These are phyloP conservation scores for Digitaria exilis DNA, from an alignment of 202 grass and related monocot species.

Conservation along the genomic window DNA sequence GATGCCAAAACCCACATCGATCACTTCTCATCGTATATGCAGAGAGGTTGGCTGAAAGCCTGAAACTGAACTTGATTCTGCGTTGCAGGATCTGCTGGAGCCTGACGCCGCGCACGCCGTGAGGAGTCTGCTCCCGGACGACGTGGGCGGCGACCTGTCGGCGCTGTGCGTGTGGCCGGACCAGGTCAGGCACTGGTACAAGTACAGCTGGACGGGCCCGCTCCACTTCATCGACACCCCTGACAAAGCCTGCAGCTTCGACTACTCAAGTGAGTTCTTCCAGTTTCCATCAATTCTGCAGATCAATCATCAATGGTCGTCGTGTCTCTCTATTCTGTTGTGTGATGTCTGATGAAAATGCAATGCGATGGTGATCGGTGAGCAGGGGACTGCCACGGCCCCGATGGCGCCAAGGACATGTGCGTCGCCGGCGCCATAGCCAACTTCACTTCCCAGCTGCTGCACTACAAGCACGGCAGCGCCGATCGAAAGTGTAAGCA, in stretches of 20 bases:
- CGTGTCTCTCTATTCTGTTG: background rate
- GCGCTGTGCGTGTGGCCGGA: conserved; percentile 82
- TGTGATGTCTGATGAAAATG: background rate
- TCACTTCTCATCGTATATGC: background rate
- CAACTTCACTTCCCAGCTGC: conserved; percentile 83
- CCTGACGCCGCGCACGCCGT: conserved; percentile 66
- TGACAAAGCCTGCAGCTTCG: conserved; percentile 80
- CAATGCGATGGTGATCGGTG: background rate
- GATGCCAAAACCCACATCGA: too few species aligned
- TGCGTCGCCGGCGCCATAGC: conserved; percentile 81
- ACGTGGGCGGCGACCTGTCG: conserved; percentile 73
- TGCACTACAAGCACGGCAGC: conserved; percentile 78
- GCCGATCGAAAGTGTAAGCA: conserved; percentile 71
- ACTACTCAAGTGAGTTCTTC: conserved; percentile 60
- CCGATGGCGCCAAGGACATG: conserved; percentile 59
- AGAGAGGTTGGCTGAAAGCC: background rate
- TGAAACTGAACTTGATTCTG: too few species aligned
- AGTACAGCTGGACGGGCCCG: conserved; percentile 66
- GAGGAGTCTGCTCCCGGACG: conserved; percentile 69
- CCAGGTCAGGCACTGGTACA: conserved; percentile 85
- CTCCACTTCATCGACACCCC: conserved; percentile 96
- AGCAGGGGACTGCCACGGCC: conserved; percentile 81
- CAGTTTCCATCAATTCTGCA: background rate
- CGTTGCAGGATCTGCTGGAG: conserved; percentile 59
- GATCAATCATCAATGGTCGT: background rate